Evolutionary conservation across 495 filamentous ascomycete species (phyloP).

Genomic region (Polyplosphaeria fusca): DNA sequence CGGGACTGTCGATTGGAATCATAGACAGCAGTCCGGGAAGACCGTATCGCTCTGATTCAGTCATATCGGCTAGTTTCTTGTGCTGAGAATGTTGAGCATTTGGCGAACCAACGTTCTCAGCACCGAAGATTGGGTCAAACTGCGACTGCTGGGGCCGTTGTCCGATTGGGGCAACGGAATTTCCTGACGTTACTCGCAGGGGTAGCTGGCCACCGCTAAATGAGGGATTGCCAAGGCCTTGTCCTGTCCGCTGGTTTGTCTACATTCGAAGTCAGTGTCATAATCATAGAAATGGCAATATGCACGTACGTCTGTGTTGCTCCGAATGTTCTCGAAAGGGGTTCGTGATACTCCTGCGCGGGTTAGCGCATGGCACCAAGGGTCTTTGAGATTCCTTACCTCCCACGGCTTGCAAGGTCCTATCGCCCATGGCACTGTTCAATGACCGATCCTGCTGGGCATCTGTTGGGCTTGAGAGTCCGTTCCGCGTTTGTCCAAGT

Average conservation of each 20-base stretch:
- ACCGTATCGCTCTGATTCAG: slow-evolving; percentile 74
- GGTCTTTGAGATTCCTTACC: slow-evolving; percentile 1
- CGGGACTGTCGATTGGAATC: slow-evolving; percentile 73
- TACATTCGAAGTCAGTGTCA: not conserved
- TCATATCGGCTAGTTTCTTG: slow-evolving; percentile 70
- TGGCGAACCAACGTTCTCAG: slow-evolving; percentile 46
- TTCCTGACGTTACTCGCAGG: not conserved
- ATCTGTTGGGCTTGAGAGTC: slow-evolving; percentile 57
- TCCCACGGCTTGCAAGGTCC: too few species aligned
- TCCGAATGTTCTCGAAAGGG: slow-evolving; percentile 35
- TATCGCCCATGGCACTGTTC: slow-evolving; percentile 32
- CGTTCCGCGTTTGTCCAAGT: slow-evolving; percentile 46
- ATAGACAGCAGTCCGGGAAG: slow-evolving; percentile 73
- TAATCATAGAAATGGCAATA: not conserved
- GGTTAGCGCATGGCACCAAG: slow-evolving; percentile 4
- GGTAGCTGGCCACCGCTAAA: slow-evolving; percentile 22
- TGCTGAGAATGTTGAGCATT: slow-evolving; percentile 48
- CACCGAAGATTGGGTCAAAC: slow-evolving; percentile 42
- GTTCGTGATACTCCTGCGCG: slow-evolving; percentile 32
- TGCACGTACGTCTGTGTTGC: slow-evolving; percentile 34
- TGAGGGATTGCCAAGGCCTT: slow-evolving; percentile 12
- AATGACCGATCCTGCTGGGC: slow-evolving; percentile 45
- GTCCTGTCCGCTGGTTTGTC: slow-evolving; percentile 18
- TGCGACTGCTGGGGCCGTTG: slow-evolving; percentile 24
- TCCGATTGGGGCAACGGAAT: slow-evolving; percentile 14